A percentile compares a stretch with the other conserved stretches of the same genome.
Evolutionary conservation across 129 eudicot genomes (phyloP).

Genomic region (Escallonia rubra): DNA sequence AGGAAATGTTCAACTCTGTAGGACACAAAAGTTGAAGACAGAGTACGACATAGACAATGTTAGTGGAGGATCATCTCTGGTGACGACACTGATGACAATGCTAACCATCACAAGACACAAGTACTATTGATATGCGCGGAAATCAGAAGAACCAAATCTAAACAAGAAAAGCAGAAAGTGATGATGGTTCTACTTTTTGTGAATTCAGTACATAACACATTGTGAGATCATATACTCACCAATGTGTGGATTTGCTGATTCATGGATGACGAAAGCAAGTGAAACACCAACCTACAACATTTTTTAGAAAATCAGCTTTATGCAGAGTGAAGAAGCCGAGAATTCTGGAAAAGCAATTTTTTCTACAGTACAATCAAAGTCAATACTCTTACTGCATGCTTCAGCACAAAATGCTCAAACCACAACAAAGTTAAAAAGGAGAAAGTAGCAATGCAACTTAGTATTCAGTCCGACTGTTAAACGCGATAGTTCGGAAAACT

Average conservation of each 20-base stretch:
- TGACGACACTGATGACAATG: neutral
- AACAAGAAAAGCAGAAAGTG: neutral
- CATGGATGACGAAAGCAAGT: constrained; percentile 98
- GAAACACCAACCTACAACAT: constrained; percentile 78
- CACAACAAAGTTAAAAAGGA: neutral
- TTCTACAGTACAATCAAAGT: neutral
- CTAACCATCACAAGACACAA: neutral
- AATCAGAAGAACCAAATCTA: neutral
- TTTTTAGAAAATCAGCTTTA: constrained; percentile 7
- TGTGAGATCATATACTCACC: constrained; percentile 45
- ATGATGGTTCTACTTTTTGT: neutral
- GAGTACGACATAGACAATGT: too few relatives aligned
- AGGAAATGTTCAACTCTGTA: too few relatives aligned
- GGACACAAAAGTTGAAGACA: too few relatives aligned
- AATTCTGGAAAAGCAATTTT: too few relatives aligned
- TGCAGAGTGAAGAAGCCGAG: neutral
- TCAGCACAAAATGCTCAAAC: neutral
- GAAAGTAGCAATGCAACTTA: neutral
- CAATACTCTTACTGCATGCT: neutral
- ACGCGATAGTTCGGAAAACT: too few relatives aligned
- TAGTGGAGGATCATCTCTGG: too few relatives aligned
- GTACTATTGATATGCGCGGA: neutral
- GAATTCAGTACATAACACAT: neutral
- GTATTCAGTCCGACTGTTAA: too few relatives aligned
- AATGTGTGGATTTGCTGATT: constrained; percentile 97